Conservation (phyloP, 768 basidiomycete genomes). For the Termitomyces sp. region DNA sequence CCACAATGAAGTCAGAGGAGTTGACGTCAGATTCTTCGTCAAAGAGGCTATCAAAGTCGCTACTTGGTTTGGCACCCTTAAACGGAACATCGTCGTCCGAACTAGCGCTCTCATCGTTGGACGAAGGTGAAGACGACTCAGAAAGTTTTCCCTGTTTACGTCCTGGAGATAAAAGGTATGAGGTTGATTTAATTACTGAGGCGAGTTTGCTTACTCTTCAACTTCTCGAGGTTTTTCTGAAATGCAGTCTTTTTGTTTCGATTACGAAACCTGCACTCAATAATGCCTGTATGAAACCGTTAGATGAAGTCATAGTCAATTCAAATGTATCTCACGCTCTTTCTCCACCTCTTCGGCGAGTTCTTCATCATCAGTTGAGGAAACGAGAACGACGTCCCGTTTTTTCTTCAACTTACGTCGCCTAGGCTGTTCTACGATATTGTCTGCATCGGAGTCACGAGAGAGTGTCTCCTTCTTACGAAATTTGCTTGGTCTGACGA, state of each 20-base stretch:
- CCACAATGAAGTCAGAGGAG: constrained; percentile 51
- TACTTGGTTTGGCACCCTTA: constrained; percentile 38
- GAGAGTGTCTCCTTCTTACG: constrained; percentile 13
- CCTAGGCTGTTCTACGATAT: constrained; percentile 26
- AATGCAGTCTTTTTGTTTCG: constrained; percentile 55
- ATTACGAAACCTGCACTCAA: constrained; percentile 56
- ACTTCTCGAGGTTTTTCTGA: constrained; percentile 57
- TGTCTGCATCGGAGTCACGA: constrained; percentile 19
- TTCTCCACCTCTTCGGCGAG: constrained; percentile 46
- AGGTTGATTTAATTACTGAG: not conserved
- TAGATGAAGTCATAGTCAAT: not conserved
- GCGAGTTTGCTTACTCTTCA: constrained; percentile 46
- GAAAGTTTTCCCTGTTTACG: constrained; percentile 38
- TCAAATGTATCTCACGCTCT: constrained; percentile 33
- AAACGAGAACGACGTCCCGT: constrained; percentile 28
- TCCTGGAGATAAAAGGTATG: constrained; percentile 20
- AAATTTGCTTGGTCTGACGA: not conserved
- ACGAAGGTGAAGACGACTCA: constrained; percentile 18
- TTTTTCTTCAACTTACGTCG: constrained; percentile 33
- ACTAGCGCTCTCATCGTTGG: constrained; percentile 21
- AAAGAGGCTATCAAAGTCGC: constrained; percentile 29
- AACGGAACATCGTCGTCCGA: constrained; percentile 28
- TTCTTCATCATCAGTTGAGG: constrained; percentile 33
- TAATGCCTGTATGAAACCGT: constrained; percentile 40
- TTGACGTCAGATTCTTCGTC: constrained; percentile 31